Evolutionary conservation across 2,329 filamentous ascomycete genomes (phyloP).

Genomic region (Xylariomycetidae sp.): DNA sequence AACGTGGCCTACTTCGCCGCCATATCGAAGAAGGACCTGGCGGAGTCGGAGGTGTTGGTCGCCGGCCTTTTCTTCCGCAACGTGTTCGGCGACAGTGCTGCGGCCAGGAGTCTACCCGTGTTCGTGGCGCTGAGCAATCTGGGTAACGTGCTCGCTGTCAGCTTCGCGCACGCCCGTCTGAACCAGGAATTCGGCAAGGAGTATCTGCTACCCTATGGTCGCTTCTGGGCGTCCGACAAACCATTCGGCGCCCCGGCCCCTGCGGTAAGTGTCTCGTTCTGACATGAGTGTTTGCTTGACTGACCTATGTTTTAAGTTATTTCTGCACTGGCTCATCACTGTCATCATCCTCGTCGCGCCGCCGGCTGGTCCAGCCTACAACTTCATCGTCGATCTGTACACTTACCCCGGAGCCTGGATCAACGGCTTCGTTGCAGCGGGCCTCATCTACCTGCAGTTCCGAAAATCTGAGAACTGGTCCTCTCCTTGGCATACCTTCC

Average conservation of each 20-base stretch:
- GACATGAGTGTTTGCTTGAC: background rate
- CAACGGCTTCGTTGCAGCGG: conserved; percentile 45
- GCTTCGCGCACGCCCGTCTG: conserved; percentile 53
- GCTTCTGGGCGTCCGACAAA: conserved; percentile 64
- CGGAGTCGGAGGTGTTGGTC: conserved; percentile 54
- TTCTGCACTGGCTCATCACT: conserved; percentile 63
- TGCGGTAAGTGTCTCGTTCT: conserved; percentile 30
- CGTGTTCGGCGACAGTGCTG: conserved; percentile 54
- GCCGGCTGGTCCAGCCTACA: conserved; percentile 64
- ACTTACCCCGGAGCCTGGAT: conserved; percentile 52
- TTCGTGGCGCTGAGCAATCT: conserved; percentile 59
- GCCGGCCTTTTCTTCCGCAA: conserved; percentile 58
- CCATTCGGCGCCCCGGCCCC: conserved; percentile 63
- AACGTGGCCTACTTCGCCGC: conserved; percentile 64
- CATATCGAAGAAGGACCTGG: conserved; percentile 53
- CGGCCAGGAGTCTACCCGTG: conserved; percentile 41
- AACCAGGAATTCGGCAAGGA: conserved; percentile 68
- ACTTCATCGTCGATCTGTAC: conserved; percentile 58
- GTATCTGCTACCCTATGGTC: conserved; percentile 60
- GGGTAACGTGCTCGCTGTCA: conserved; percentile 58
- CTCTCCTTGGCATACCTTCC: conserved; percentile 46
- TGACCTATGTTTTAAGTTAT: conserved; percentile 32
- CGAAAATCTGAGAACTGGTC: conserved; percentile 47
- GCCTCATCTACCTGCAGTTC: conserved; percentile 48
- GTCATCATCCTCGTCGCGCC: conserved; percentile 62